Conservation (phyloP, 495 filamentous ascomycete genomes). For the Aspergillus funiculosus region DNA sequence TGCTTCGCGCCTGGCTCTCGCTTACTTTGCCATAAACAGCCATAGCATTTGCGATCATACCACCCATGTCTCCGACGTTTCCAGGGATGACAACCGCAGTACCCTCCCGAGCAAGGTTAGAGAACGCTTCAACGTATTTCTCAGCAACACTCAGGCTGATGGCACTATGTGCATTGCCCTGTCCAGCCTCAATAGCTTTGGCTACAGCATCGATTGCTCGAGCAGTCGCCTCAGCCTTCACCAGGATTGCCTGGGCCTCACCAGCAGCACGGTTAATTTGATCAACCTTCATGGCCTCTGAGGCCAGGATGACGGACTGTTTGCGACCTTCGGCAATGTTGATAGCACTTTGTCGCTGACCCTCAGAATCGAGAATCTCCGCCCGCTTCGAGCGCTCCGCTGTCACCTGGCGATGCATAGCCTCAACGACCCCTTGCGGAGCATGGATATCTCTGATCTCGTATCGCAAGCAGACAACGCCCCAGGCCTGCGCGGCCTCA, state of each 20-base stretch:
- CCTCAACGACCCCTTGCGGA: conserved; percentile 82
- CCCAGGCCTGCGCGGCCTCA: conserved; percentile 94
- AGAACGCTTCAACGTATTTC: conserved; percentile 97
- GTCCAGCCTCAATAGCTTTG: conserved; percentile 59
- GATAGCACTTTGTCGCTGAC: conserved; percentile 92
- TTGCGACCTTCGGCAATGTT: conserved; percentile 97
- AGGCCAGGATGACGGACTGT: conserved; percentile 90
- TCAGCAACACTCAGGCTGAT: conserved; percentile 85
- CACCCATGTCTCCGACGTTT: conserved; percentile 92
- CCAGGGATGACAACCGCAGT: conserved; percentile 93
- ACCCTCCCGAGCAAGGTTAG: conserved; percentile 83
- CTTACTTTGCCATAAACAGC: conserved; percentile 93
- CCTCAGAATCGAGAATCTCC: conserved; percentile 93
- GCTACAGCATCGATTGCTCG: conserved; percentile 82
- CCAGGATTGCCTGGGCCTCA: conserved; percentile 86
- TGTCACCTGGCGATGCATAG: conserved; percentile 97
- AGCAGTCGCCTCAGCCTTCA: conserved; percentile 83
- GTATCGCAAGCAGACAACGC: conserved; percentile 90
- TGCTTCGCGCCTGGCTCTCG: conserved; percentile 66
- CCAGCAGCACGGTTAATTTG: conserved; percentile 86
- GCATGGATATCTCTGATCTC: conserved; percentile 98
- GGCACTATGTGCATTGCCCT: conserved; percentile 70
- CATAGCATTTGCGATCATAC: conserved; percentile 96
- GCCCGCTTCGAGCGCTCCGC: conserved; percentile 94
- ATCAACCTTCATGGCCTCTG: conserved; percentile 84